Conservation (phyloP, 306 rosid species). For the Glycine tomentella region DNA sequence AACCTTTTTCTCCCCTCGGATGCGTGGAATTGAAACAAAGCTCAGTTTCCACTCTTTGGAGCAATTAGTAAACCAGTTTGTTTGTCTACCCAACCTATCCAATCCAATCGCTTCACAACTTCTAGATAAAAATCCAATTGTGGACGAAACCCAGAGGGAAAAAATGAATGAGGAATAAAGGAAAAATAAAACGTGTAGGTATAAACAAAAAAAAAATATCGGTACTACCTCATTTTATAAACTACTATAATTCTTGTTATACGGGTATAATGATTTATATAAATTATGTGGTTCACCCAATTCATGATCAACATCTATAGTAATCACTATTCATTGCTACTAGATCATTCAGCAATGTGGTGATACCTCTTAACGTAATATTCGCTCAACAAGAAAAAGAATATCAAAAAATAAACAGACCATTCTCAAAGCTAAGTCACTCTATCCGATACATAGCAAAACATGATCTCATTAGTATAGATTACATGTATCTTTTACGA, state of each 20-base stretch:
- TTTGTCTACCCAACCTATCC: conserved; percentile 59
- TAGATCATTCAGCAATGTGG: conserved; percentile 9
- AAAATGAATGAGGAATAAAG: not conserved
- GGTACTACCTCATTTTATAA: not conserved
- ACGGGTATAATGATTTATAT: conserved; percentile 22
- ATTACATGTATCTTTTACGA: too few species aligned
- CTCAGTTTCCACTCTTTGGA: conserved; percentile 25
- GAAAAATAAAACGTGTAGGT: not conserved
- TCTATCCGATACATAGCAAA: not conserved
- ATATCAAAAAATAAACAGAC: conserved; percentile 4
- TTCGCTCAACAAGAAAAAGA: conserved; percentile 32
- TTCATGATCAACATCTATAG: conserved; percentile 35
- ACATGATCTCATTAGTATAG: too few species aligned
- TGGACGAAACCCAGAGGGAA: conserved; percentile 4
- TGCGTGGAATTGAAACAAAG: conserved; percentile 57
- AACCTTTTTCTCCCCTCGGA: conserved; percentile 37
- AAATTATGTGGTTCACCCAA: conserved; percentile 42
- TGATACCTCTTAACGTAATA: conserved; percentile 24
- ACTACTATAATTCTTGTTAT: not conserved
- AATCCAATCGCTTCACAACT: conserved; percentile 40
- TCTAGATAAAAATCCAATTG: conserved; percentile 12
- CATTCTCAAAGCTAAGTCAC: too few species aligned
- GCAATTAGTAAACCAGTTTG: conserved; percentile 45
- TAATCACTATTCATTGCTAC: conserved; percentile 16
- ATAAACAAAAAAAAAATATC: not conserved